Base-by-base conservation (phyloP, 1,284 basidiomycete genomes). In the Fistulinella staudtii region DNA sequence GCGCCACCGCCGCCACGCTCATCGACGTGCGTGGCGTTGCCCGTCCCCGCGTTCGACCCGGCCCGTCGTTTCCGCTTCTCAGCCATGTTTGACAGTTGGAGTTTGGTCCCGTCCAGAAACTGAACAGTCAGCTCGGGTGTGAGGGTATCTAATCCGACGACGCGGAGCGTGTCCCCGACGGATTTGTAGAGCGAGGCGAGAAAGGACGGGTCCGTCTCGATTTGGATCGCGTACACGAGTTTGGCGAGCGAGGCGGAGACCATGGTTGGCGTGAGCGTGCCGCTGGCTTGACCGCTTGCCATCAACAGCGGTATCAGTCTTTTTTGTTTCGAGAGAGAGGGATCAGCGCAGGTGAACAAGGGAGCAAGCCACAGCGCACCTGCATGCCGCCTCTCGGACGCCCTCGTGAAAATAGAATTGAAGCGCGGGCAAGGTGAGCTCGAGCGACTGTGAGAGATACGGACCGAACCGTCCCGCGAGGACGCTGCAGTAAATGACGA, bases 361-460 rank as follows among this genome's bases (percentile, higher is more conserved):
- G 15, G 3, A 2, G n/a, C 15, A 31, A 31, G n/a, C 5, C 31
- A 15, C 15, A 7, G 17, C 61, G 34, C 15, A 64, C 61, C 63
- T 43, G 34, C 57, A 64, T 5, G 61, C 61, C 0, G 86, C 87
- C 59, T 92, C 89, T 23, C 87, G 65, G 0, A 93, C 89, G 2
- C 86, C 86, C 46, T 92, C 88, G 47, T 90, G 88, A 64, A 89
- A 86, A 53, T 80, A 80, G 53, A 88, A 91, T 31, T 76, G 68
- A 42, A 93, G 60, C 0, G 78, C 79, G 0, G 84, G 85, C 2
- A 93, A 64, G 3, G 82, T 77, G 15, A 91, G 73, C 58, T 87
- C 82, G 27, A 93, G 75, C 9, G 75, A 76, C 55, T 82, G 80
- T 8, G 75, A 61, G 1, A 92, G 68, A 56, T 85, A 93, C 0